Conservation (phyloP, 257 asterid species). For the Knoxia roxburghii region DNA sequence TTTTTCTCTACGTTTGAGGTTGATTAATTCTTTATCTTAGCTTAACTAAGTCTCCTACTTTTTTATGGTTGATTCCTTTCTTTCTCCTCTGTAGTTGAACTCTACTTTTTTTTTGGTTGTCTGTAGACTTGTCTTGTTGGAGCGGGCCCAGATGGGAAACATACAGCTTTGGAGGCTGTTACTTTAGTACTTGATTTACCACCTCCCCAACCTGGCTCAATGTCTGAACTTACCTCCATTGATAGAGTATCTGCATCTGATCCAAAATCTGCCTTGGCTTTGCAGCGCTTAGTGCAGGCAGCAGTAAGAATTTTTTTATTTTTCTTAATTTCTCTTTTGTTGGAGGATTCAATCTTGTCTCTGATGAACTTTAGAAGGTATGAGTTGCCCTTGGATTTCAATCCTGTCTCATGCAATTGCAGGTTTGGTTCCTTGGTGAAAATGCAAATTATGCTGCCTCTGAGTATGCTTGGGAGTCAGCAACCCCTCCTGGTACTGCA, state of each 20-base stretch:
- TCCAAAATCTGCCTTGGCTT: constrained; percentile 95
- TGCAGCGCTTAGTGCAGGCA: constrained; percentile 97
- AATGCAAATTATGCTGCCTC: constrained; percentile 99
- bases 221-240: constrained; percentile 64
- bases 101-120: constrained; percentile 8
- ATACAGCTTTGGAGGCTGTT: constrained; percentile 96
- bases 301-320: constrained; percentile 56
- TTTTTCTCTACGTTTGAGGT: background rate
- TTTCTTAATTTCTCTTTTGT: constrained; percentile 5
- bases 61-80: background rate
- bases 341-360: constrained; percentile 12
- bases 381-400: constrained; percentile 4
- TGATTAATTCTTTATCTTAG: background rate
- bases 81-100: background rate
- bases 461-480: constrained; percentile 99
- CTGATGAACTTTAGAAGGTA: constrained; percentile 5
- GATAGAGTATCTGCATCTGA: constrained; percentile 92
- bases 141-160: constrained; percentile 98
- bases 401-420: constrained; percentile 21
- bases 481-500: constrained; percentile 99
- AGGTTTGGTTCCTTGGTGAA: constrained; percentile 99
- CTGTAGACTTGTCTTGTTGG: constrained; percentile 96
- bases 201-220: constrained; percentile 96
- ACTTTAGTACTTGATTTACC: constrained; percentile 98
- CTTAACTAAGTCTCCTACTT: background rate